Evolutionary conservation across 2,329 filamentous ascomycete genomes (phyloP), one percentile per base, ranked within the genome.

Genomic region (Botrytis porri): DNA sequence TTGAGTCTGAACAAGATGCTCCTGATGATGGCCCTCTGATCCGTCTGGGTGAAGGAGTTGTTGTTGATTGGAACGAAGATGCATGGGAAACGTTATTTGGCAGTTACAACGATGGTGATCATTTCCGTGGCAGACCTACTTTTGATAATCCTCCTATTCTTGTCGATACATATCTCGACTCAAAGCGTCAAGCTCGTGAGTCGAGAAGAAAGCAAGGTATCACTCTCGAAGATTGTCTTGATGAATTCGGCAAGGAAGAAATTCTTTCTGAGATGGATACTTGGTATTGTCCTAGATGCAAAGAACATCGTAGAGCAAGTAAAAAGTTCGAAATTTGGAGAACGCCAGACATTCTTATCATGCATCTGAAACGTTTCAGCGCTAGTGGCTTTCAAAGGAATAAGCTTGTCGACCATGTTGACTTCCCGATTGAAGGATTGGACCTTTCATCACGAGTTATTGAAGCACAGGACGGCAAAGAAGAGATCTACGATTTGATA

Each of bases 251-350:
- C 80, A 95, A 95, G 81, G 93, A 95, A 74, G 96, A 99, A 82
- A 90, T 97, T 22, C 85, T 99, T 7, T 98, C 95, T 0, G 94
- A 98, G 81, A 93, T 97, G 80, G 97, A 99, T 81, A 95, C 94
- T 74, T 99, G 96, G 96, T 98, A 97, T 81, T 99, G 96, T 80
- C 95, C 94, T 73, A 89, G 94, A 43, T 99, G 96, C 86, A 98
- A 98, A 82, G 93, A 97, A 78, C 92, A 97, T 79, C 90, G 94
- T 25, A 91, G 94, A 74, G 96, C 96, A 32, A 95, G 92, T 83
- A 99, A 99, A 85, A 98, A 96, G 79, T 94, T 99, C 70, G 95
- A 98, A 80, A 88, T 99, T 29, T 99, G 96, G 96, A 98, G 95
- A 80, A 92, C 93, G 3, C 96, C 96, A 0, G 96, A 99, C 81